Conservation (phyloP, 345 rosid genomes). For the Salix caprea region DNA sequence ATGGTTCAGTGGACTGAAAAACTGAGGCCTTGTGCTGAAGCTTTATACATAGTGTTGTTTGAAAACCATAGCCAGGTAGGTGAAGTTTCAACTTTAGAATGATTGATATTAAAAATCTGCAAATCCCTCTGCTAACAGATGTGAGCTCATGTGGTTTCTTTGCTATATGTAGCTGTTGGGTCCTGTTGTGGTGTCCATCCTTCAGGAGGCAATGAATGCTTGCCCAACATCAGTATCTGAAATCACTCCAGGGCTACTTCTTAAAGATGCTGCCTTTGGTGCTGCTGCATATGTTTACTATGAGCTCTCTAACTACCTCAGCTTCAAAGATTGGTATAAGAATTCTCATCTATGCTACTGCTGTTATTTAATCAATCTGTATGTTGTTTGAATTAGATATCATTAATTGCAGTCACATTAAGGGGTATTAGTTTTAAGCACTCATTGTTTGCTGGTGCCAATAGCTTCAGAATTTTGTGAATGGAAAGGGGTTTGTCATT, state of each 20-base stretch:
- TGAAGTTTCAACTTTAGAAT: constrained; percentile 21
- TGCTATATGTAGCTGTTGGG: constrained; percentile 63
- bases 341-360: constrained; percentile 13
- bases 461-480: neutral
- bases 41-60: constrained; percentile 91
- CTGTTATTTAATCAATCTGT: constrained; percentile 6
- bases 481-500: neutral
- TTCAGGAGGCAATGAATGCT: constrained; percentile 89
- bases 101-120: neutral
- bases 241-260: constrained; percentile 79
- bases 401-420: neutral
- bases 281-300: constrained; percentile 98
- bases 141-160: constrained; percentile 19
- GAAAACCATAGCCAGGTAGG: constrained; percentile 94
- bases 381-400: neutral
- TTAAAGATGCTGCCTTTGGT: constrained; percentile 94
- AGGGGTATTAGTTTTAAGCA: neutral
- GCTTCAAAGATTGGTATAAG: constrained; percentile 85
- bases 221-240: constrained; percentile 81
- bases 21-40: constrained; percentile 97
- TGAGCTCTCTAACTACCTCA: constrained; percentile 92
- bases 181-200: constrained; percentile 86
- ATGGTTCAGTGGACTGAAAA: constrained; percentile 98
- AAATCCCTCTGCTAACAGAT: constrained; percentile 3
- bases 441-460: neutral